phyloP scores from a whole-genome alignment of 1,284 basidiomycete genomes.

The Ceratobasidium papillatum region DNA sequence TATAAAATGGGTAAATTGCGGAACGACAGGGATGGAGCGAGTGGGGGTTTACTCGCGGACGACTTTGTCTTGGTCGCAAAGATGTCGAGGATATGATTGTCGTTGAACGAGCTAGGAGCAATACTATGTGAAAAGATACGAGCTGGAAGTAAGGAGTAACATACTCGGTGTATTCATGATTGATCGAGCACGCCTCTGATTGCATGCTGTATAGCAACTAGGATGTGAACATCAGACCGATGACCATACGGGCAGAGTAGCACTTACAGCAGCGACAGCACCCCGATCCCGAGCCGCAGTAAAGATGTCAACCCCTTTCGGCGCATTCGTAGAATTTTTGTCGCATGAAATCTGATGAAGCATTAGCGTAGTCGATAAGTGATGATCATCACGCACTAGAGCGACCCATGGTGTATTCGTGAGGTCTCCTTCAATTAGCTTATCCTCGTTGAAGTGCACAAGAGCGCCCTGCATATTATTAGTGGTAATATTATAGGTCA shows the following conservation, averaged over 20 bases:
- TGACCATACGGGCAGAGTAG: slow-evolving; percentile 16
- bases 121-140: background rate
- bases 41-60: slow-evolving; percentile 54
- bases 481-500: slow-evolving; percentile 2
- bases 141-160: slow-evolving; percentile 7
- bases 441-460: slow-evolving; percentile 78
- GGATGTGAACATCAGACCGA: slow-evolving; percentile 14
- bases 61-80: slow-evolving; percentile 68
- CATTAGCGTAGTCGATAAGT: background rate
- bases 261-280: slow-evolving; percentile 75
- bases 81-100: slow-evolving; percentile 80
- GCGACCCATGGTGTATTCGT: slow-evolving; percentile 87
- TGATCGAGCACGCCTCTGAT: slow-evolving; percentile 77
- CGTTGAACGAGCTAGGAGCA: slow-evolving; percentile 61
- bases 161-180: slow-evolving; percentile 65
- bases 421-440: slow-evolving; percentile 51
- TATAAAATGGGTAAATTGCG: slow-evolving; percentile 41
- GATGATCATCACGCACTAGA: slow-evolving; percentile 51
- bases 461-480: slow-evolving; percentile 66
- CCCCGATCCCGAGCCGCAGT: slow-evolving; percentile 79
- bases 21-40: background rate
- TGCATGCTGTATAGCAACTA: slow-evolving; percentile 80
- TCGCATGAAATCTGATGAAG: slow-evolving; percentile 70
- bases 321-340: slow-evolving; percentile 70
- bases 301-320: slow-evolving; percentile 73